Conservation (phyloP, 345 rosid species). For the Turnera subulata region DNA sequence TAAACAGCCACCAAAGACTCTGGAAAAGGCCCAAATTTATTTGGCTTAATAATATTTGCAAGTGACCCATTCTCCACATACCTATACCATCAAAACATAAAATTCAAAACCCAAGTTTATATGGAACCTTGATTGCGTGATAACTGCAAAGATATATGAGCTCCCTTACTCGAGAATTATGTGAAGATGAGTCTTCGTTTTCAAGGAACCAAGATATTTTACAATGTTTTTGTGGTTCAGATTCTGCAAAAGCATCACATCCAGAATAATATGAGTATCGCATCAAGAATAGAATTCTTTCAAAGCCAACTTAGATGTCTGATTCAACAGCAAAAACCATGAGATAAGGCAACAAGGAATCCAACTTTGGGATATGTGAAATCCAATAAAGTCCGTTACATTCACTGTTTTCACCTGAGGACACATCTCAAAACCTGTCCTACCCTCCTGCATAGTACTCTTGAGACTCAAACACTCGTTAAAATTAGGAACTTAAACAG, state of each 20-base stretch:
- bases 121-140: background rate
- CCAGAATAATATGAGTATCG: slow-evolving; percentile 6
- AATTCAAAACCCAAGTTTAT: background rate
- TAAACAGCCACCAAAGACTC: slow-evolving; percentile 94
- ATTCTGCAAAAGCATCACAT: slow-evolving; percentile 45
- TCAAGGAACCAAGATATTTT: slow-evolving; percentile 92
- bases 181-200: slow-evolving; percentile 94
- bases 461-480: background rate
- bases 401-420: too few species aligned
- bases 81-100: slow-evolving; percentile 39
- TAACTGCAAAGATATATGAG: slow-evolving; percentile 15
- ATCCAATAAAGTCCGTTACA: background rate
- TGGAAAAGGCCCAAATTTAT: slow-evolving; percentile 97
- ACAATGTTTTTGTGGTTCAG: slow-evolving; percentile 98
- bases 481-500: background rate
- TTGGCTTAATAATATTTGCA: slow-evolving; percentile 97
- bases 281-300: slow-evolving; percentile 3
- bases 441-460: background rate
- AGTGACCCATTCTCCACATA: slow-evolving; percentile 99
- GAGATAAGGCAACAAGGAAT: background rate
- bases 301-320: background rate
- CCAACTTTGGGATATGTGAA: background rate
- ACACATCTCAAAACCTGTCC: background rate
- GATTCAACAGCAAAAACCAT: background rate
- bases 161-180: slow-evolving; percentile 89